These are phyloP conservation scores for Selaginella moellendorffii DNA, from an alignment of 75 land plant species.

Conservation along the genomic window DNA sequence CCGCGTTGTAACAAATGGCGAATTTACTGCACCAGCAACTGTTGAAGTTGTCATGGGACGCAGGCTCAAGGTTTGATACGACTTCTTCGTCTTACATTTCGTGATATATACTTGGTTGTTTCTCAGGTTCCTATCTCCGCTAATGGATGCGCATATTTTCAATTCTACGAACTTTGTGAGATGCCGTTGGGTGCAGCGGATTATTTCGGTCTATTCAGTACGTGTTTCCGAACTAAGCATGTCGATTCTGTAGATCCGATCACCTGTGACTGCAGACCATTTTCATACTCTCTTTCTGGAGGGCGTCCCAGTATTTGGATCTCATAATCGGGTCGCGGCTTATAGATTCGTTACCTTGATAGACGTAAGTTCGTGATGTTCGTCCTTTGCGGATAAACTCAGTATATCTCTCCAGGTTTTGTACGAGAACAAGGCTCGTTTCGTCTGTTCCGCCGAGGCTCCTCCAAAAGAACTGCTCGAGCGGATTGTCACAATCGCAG, in stretches of 20 bases:
- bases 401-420: constrained; percentile 42
- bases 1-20: constrained; percentile 33
- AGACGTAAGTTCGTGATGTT: constrained; percentile 42
- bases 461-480: constrained; percentile 54
- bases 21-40: constrained; percentile 35
- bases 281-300: constrained; percentile 87
- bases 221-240: constrained; percentile 18
- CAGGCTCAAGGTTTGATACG: constrained; percentile 43
- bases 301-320: constrained; percentile 72
- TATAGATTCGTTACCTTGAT: constrained; percentile 89
- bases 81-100: no score
- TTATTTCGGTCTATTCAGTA: constrained; percentile 87
- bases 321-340: constrained; percentile 70
- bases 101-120: no score
- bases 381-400: not conserved
- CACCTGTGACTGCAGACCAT: constrained; percentile 34
- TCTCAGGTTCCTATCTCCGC: constrained; percentile 74
- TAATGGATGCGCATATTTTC: constrained; percentile 87
- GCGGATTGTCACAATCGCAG: constrained; percentile 51
- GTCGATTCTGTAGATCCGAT: not conserved
- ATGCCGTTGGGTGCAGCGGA: constrained; percentile 95
- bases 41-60: constrained; percentile 94
- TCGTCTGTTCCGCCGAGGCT: constrained; percentile 79
- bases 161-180: constrained; percentile 86
- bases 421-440: constrained; percentile 79